Evolutionary conservation across 148 eudicot species (phyloP).

Genomic region (Talinum fruticosum): DNA sequence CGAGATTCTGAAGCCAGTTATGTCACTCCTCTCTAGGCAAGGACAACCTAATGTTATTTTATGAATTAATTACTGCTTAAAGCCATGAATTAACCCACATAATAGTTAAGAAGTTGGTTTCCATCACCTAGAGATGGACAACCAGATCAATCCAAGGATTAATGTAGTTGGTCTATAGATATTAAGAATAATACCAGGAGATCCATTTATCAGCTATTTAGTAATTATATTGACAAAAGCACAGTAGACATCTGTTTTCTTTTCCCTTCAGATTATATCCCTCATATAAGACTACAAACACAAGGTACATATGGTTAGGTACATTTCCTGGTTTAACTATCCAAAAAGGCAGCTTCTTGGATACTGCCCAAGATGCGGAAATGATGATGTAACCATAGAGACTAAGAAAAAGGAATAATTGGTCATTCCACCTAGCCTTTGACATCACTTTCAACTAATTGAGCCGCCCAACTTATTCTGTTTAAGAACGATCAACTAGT

Average conservation of each 20-base stretch:
- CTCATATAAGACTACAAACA: constrained; percentile 12
- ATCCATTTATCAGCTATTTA: background rate
- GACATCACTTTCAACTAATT: constrained; percentile 17
- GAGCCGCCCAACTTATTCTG: constrained; percentile 18
- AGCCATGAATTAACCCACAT: constrained; percentile 13
- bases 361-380: constrained; percentile 2
- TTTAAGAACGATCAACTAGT: background rate
- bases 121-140: constrained; percentile 22
- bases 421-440: background rate
- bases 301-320: constrained; percentile 23
- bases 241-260: constrained; percentile 1
- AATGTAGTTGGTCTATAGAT: constrained; percentile 22
- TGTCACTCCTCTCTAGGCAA: constrained; percentile 5
- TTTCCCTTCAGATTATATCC: background rate
- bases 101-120: background rate
- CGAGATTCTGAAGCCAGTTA: background rate
- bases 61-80: background rate
- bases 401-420: background rate
- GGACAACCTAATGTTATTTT: background rate
- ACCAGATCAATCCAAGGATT: constrained; percentile 31
- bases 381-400: constrained; percentile 6
- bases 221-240: constrained; percentile 21
- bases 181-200: background rate
- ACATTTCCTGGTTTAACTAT: constrained; percentile 5
- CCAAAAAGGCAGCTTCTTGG: constrained; percentile 15